A percentile compares a stretch with the other conserved stretches of the same genome.
Evolutionary conservation across 2,329 filamentous ascomycete genomes (phyloP).

Genomic region (Aspergillus felis): DNA sequence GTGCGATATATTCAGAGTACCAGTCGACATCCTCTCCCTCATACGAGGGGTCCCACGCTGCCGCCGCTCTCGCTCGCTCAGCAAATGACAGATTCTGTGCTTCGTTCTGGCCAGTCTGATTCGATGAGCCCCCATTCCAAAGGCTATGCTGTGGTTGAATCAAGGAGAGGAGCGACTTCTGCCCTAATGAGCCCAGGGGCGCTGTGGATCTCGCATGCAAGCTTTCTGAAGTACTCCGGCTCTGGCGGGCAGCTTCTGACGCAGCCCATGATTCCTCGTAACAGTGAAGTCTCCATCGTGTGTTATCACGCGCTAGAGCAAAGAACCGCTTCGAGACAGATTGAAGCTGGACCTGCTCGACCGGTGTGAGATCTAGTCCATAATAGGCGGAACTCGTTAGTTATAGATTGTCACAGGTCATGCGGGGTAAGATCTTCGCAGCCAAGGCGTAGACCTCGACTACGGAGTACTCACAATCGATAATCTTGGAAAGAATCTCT

Average conservation of each 20-base stretch:
- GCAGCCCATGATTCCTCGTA: constrained; percentile 69
- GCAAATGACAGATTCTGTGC: constrained; percentile 18
- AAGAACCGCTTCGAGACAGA: constrained; percentile 64
- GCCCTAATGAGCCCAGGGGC: constrained; percentile 29
- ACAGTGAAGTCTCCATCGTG: constrained; percentile 71
- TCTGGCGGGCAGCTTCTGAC: constrained; percentile 33
- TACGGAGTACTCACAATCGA: constrained; percentile 51
- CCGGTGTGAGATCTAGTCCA: constrained; percentile 56
- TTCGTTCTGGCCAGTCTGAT: constrained; percentile 6
- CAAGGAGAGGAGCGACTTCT: constrained; percentile 29
- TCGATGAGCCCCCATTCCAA: not conserved
- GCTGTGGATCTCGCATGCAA: constrained; percentile 43
- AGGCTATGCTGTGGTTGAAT: constrained; percentile 26
- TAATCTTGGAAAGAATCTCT: constrained; percentile 62
- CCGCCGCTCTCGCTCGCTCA: constrained; percentile 36
- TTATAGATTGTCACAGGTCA: constrained; percentile 18
- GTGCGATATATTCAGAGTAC: constrained; percentile 85
- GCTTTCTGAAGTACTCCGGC: constrained; percentile 38
- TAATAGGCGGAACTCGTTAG: constrained; percentile 8
- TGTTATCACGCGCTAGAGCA: constrained; percentile 66
- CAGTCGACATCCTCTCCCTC: constrained; percentile 69
- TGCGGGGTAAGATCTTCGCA: constrained; percentile 1
- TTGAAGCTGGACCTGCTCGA: constrained; percentile 65
- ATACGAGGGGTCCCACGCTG: constrained; percentile 80
- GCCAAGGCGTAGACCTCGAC: constrained; percentile 2